A percentile compares a stretch with the other conserved stretches of the same genome.
phyloP scores from a whole-genome alignment of 805 yeast species.

The Brettanomyces anomalus region DNA sequence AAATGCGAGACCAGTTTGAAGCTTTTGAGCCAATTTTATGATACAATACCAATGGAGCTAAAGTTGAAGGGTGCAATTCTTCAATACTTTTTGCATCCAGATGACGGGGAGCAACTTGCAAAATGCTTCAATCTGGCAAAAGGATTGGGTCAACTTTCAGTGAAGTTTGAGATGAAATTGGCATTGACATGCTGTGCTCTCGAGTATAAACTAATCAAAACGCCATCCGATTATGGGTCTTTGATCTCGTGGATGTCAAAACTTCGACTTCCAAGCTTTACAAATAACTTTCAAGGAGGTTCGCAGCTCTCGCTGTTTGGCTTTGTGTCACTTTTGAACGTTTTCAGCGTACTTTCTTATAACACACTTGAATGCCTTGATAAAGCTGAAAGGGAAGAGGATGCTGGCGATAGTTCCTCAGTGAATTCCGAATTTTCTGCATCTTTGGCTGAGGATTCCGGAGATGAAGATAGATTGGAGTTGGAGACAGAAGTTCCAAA shows the following conservation, averaged over 20 bases:
- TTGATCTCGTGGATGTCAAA: constrained; percentile 17
- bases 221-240: constrained; percentile 7
- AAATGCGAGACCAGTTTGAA: constrained; percentile 8
- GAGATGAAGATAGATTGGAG: constrained; percentile 3
- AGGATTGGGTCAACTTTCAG: not conserved
- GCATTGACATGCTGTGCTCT: constrained; percentile 19
- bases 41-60: constrained; percentile 3
- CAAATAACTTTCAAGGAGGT: constrained; percentile 12
- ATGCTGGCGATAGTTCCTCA: not conserved
- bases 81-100: constrained; percentile 14
- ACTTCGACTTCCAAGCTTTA: constrained; percentile 17
- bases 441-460: constrained; percentile 1
- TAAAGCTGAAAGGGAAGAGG: constrained; percentile 4
- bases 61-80: constrained; percentile 6
- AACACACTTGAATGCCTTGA: constrained; percentile 6
- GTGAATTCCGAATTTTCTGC: not conserved
- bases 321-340: constrained; percentile 19
- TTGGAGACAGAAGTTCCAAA: constrained; percentile 13
- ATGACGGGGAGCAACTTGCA: constrained; percentile 8
- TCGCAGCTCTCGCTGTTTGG: constrained; percentile 17
- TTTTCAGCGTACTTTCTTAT: constrained; percentile 11
- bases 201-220: constrained; percentile 17
- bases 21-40: constrained; percentile 5
- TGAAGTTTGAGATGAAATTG: constrained; percentile 9
- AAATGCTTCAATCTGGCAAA: constrained; percentile 9